Conservation (phyloP, 2,329 filamentous ascomycete genomes). For the Xylogone sp. region DNA sequence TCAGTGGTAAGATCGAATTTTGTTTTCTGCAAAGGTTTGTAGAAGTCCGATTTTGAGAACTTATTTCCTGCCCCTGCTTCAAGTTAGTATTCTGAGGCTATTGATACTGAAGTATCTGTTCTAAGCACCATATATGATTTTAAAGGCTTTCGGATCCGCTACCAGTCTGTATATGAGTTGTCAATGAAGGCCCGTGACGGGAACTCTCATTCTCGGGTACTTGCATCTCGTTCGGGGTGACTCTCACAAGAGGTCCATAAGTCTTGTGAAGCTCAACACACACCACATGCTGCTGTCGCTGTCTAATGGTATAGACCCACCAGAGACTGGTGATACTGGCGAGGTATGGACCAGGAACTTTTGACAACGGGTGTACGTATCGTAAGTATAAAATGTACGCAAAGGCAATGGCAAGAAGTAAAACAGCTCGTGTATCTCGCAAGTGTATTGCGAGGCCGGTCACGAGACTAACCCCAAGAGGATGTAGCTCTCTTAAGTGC, state of each 20-base stretch:
- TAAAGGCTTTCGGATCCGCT: neutral
- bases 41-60: neutral
- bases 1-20: neutral
- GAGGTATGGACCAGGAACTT: neutral
- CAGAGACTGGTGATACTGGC: conserved; percentile 1
- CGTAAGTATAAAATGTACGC: neutral
- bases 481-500: too few relatives aligned
- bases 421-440: too few relatives aligned
- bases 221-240: neutral
- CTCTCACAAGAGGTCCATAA: neutral
- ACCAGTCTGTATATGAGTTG: neutral
- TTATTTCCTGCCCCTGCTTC: neutral
- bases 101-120: neutral
- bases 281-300: neutral
- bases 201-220: too few relatives aligned
- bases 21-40: neutral
- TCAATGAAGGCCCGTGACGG: too few relatives aligned
- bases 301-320: neutral
- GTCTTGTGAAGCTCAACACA: neutral
- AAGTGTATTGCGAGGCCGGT: too few relatives aligned
- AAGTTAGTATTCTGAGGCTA: neutral
- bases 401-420: too few relatives aligned
- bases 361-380: neutral
- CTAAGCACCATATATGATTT: neutral
- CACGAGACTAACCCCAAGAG: too few relatives aligned